Evolutionary conservation across 2,329 filamentous ascomycete genomes (phyloP).

Genomic region (Incumbomyces lentus): DNA sequence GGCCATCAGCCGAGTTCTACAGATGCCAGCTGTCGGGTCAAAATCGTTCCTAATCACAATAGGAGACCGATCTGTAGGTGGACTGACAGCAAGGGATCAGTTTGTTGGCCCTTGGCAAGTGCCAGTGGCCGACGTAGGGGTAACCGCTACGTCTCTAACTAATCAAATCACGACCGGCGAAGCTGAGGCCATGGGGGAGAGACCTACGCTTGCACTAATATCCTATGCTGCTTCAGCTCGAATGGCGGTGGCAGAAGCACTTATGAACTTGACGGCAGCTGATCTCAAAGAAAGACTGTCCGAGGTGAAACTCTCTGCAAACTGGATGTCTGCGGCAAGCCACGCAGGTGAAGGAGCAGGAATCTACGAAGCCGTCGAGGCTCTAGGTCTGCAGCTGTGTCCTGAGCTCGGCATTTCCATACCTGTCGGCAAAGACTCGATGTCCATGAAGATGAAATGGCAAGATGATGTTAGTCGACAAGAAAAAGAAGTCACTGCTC

Average conservation of each 20-base stretch:
- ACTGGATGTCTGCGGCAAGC: conserved; percentile 98
- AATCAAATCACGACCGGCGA: conserved; percentile 69
- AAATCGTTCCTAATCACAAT: conserved; percentile 98
- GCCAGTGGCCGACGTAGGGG: conserved; percentile 86
- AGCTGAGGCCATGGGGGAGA: conserved; percentile 97
- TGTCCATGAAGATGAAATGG: conserved; percentile 98
- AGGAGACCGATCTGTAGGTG: conserved; percentile 82
- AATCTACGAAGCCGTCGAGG: conserved; percentile 85
- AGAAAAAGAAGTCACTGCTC: conserved; percentile 78
- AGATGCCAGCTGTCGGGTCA: conserved; percentile 82
- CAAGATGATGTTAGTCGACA: conserved; percentile 57
- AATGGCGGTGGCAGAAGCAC: conserved; percentile 89
- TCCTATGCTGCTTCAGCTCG: conserved; percentile 80
- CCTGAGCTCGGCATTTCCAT: conserved; percentile 84
- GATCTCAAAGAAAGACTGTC: conserved; percentile 61
- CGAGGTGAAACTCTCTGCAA: conserved; percentile 80
- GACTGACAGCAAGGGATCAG: conserved; percentile 78
- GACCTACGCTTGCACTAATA: conserved; percentile 78
- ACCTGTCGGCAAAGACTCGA: conserved; percentile 94
- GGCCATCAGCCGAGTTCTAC: conserved; percentile 71
- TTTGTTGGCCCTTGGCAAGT: conserved; percentile 96
- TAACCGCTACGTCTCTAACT: conserved; percentile 73
- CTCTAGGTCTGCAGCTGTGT: conserved; percentile 86
- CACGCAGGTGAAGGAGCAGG: conserved; percentile 87
- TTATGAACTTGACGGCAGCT: conserved; percentile 85